A percentile compares a stretch with the other conserved stretches of the same genome.
phyloP scores from a whole-genome alignment of 768 basidiomycete species.

The Tephrocybe rancida region DNA sequence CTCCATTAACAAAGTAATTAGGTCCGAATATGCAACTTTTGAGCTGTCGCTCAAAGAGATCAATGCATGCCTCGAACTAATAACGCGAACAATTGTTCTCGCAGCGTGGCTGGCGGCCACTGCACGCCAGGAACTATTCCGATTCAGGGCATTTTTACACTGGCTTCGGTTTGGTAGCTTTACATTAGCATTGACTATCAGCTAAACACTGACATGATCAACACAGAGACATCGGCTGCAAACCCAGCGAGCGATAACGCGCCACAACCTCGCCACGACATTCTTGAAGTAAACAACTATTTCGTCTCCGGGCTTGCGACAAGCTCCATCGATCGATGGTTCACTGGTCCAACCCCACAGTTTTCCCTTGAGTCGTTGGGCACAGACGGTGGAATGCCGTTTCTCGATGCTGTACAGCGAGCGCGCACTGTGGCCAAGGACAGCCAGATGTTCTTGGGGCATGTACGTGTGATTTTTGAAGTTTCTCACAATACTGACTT shows the following conservation, averaged over 20 bases:
- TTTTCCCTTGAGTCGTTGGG: slow-evolving; percentile 55
- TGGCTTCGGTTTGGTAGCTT: slow-evolving; percentile 76
- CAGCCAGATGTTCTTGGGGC: slow-evolving; percentile 50
- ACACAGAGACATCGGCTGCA: slow-evolving; percentile 48
- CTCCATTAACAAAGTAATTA: slow-evolving; percentile 29
- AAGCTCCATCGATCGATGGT: slow-evolving; percentile 81
- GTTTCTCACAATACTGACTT: background rate
- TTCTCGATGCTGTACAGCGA: slow-evolving; percentile 45
- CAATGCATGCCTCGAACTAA: slow-evolving; percentile 51
- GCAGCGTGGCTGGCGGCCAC: slow-evolving; percentile 69
- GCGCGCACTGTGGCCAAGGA: slow-evolving; percentile 52
- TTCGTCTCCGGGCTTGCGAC: slow-evolving; percentile 68
- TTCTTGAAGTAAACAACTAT: slow-evolving; percentile 81
- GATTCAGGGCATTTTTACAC: slow-evolving; percentile 78
- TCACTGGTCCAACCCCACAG: slow-evolving; percentile 61
- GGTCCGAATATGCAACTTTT: slow-evolving; percentile 61
- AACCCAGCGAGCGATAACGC: slow-evolving; percentile 56
- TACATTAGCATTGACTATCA: background rate
- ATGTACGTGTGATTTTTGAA: slow-evolving; percentile 43
- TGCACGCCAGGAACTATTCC: slow-evolving; percentile 66
- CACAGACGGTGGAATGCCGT: slow-evolving; percentile 31
- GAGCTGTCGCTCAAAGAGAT: slow-evolving; percentile 54
- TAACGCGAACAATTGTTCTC: slow-evolving; percentile 60
- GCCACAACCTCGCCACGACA: slow-evolving; percentile 62
- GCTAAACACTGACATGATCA: slow-evolving; percentile 5